These are phyloP conservation scores for Sugiyamaella japonica DNA, from an alignment of 1,139 yeast species.

Conservation along the genomic window DNA sequence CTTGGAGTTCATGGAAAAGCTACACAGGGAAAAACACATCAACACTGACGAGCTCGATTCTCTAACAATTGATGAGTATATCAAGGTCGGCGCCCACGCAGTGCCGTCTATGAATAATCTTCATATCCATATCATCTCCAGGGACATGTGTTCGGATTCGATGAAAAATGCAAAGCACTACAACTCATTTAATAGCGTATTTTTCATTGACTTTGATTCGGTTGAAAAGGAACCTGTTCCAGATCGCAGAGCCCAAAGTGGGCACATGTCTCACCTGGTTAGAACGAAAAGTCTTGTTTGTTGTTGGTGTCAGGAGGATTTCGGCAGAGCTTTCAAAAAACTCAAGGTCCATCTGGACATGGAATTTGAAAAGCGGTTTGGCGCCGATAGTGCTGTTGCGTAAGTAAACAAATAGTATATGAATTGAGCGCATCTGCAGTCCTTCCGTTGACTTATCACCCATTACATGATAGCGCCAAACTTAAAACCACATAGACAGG, in stretches of 20 bases:
- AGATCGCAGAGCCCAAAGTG: conserved; percentile 17
- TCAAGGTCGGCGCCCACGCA: conserved; percentile 68
- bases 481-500: too few species aligned
- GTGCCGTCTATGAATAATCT: conserved; percentile 68
- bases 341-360: conserved; percentile 52
- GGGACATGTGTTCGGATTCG: conserved; percentile 56
- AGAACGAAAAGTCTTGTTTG: conserved; percentile 50
- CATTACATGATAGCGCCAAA: too few species aligned
- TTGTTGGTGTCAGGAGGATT: conserved; percentile 49
- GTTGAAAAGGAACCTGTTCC: conserved; percentile 19
- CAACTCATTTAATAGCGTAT: conserved; percentile 65
- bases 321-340: conserved; percentile 48
- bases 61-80: conserved; percentile 38
- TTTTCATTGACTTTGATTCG: conserved; percentile 58
- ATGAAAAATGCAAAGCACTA: conserved; percentile 68
- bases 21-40: conserved; percentile 5
- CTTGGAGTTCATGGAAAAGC: conserved; percentile 37
- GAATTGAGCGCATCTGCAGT: too few species aligned
- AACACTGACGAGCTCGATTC: background rate
- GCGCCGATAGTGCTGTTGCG: background rate
- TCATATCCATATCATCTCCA: conserved; percentile 71
- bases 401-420: too few species aligned
- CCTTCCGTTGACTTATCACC: too few species aligned
- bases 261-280: conserved; percentile 35
- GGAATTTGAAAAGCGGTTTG: conserved; percentile 41